Evolutionary conservation across 176 grass and related monocot species (phyloP).

Genomic region (Themeda triandra): DNA sequence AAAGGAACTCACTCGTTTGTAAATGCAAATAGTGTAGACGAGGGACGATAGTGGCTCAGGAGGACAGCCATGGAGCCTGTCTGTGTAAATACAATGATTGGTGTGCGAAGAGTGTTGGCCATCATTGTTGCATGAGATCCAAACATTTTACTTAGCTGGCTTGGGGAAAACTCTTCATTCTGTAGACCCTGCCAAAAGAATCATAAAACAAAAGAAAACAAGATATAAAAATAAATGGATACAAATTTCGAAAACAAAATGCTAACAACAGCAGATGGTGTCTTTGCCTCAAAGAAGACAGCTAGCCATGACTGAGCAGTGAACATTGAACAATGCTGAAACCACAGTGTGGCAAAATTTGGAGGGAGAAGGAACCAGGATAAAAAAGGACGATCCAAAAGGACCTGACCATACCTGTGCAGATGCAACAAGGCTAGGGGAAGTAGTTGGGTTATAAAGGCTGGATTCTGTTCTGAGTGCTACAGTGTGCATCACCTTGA

Average conservation of each 20-base stretch:
- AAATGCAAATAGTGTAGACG: constrained; percentile 86
- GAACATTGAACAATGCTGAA: constrained; percentile 25
- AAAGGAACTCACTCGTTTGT: constrained; percentile 75
- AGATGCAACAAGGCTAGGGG: constrained; percentile 41
- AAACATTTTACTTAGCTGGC: constrained; percentile 83
- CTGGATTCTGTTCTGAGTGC: constrained; percentile 90
- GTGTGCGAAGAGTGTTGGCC: constrained; percentile 75
- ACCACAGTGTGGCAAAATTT: constrained; percentile 1
- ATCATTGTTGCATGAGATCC: constrained; percentile 92
- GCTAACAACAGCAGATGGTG: neutral
- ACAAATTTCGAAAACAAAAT: neutral
- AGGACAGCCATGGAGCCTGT: constrained; percentile 93
- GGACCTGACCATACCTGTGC: constrained; percentile 39
- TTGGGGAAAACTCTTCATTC: constrained; percentile 50
- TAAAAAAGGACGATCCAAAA: neutral
- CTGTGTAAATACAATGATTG: constrained; percentile 95
- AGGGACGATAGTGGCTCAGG: constrained; percentile 89
- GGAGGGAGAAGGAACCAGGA: neutral
- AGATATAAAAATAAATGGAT: neutral
- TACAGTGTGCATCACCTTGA: constrained; percentile 95
- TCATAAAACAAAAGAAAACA: constrained; percentile 3
- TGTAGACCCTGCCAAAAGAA: constrained; percentile 50
- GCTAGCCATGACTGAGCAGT: neutral
- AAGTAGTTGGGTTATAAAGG: constrained; percentile 41
- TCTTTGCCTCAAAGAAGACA: neutral